phyloP scores from a whole-genome alignment of 1,284 basidiomycete species.

The Cutaneotrichosporon cyanovorans region DNA sequence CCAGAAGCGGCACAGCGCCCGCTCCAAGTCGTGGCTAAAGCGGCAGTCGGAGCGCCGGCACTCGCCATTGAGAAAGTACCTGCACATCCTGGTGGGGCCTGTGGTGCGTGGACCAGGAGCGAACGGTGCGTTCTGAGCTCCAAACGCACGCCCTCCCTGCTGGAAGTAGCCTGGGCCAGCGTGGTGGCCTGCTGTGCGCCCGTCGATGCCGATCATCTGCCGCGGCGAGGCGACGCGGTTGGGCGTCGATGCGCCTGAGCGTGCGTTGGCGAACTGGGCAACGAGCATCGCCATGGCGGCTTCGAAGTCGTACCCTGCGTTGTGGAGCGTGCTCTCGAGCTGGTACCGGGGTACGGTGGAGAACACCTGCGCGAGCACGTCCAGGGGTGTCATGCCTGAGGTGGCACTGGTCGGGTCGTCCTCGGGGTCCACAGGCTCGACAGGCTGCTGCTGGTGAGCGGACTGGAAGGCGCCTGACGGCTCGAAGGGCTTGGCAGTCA shows the following conservation, averaged over 20 bases:
- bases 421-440: slow-evolving; percentile 45
- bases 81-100: slow-evolving; percentile 64
- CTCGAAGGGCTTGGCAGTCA: slow-evolving; percentile 3
- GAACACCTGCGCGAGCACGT: slow-evolving; percentile 88
- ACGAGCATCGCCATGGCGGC: slow-evolving; percentile 86
- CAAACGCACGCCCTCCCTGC: slow-evolving; percentile 32
- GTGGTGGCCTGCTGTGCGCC: slow-evolving; percentile 19
- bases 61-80: slow-evolving; percentile 94
- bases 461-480: neutral
- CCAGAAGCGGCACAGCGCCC: slow-evolving; percentile 95
- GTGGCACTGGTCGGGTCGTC: slow-evolving; percentile 25
- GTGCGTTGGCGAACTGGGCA: slow-evolving; percentile 52
- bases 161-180: slow-evolving; percentile 39
- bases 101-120: slow-evolving; percentile 46
- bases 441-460: slow-evolving; percentile 13
- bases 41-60: slow-evolving; percentile 92
- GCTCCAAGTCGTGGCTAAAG: slow-evolving; percentile 88
- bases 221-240: slow-evolving; percentile 33
- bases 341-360: slow-evolving; percentile 79
- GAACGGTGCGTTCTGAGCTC: slow-evolving; percentile 16
- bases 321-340: slow-evolving; percentile 82
- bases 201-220: slow-evolving; percentile 29
- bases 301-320: slow-evolving; percentile 89
- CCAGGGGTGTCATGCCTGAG: slow-evolving; percentile 92
- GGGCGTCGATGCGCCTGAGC: slow-evolving; percentile 41